Conservation (phyloP, 345 rosid species). For the Barbarea vulgaris region DNA sequence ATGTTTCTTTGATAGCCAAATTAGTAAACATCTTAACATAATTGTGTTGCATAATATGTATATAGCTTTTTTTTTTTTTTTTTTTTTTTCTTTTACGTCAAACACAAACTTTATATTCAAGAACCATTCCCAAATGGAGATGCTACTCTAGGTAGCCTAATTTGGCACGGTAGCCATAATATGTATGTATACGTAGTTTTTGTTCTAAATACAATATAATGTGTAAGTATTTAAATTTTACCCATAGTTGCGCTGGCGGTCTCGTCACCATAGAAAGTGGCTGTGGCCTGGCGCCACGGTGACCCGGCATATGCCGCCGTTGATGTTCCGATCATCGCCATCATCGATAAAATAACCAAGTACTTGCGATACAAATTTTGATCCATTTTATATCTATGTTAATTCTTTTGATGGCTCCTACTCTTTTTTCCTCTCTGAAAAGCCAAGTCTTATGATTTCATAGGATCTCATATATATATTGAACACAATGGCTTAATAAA, state of each 20-base stretch:
- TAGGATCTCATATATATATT: slow-evolving; percentile 25
- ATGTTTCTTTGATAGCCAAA: neutral
- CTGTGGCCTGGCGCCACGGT: slow-evolving; percentile 54
- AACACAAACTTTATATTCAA: too few relatives aligned
- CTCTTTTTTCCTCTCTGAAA: neutral
- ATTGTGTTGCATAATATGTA: neutral
- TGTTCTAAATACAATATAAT: neutral
- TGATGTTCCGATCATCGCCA: slow-evolving; percentile 27
- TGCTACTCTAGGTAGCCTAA: too few relatives aligned
- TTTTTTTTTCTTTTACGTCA: too few relatives aligned
- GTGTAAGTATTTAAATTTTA: slow-evolving; percentile 21
- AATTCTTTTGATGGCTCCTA: slow-evolving; percentile 2
- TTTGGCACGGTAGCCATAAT: too few relatives aligned
- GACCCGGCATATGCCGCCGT: slow-evolving; percentile 44
- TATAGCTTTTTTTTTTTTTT: too few relatives aligned
- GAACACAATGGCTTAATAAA: neutral
- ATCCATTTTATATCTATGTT: slow-evolving; percentile 22
- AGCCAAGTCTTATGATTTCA: slow-evolving; percentile 23
- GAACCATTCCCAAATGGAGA: too few relatives aligned
- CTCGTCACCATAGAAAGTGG: slow-evolving; percentile 73
- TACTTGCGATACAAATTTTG: slow-evolving; percentile 30
- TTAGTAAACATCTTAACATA: neutral
- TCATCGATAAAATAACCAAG: slow-evolving; percentile 27
- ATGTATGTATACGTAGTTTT: too few relatives aligned
- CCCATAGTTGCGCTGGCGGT: slow-evolving; percentile 69